Percentiles rank a stretch among this genome's conserved stretches.
Evolutionary conservation across 805 yeast species (phyloP).

Genomic region (Millerozyma acaciae): DNA sequence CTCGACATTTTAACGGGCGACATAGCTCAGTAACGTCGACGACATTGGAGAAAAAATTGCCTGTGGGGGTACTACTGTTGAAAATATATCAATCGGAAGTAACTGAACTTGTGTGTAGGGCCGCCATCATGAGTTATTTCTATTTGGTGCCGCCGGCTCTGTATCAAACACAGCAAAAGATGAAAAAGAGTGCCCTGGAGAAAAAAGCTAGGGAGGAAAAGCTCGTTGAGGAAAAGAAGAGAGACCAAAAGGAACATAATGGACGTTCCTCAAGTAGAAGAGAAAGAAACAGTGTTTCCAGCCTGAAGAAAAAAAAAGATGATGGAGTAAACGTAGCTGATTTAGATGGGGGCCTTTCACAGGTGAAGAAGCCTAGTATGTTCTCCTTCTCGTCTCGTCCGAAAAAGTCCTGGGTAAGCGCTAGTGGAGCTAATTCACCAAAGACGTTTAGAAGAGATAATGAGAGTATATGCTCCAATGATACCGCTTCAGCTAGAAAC

Average conservation of each 20-base stretch:
- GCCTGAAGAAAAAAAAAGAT: background rate
- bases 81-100: too few species aligned
- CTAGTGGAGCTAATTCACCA: too few species aligned
- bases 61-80: too few species aligned
- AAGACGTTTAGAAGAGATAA: too few species aligned
- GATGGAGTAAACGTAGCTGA: slow-evolving; percentile 7
- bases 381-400: background rate
- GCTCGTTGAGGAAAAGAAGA: slow-evolving; percentile 11
- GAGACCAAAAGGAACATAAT: slow-evolving; percentile 9
- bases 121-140: slow-evolving; percentile 11
- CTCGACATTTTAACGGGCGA: too few species aligned
- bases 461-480: too few species aligned
- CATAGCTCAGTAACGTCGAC: too few species aligned
- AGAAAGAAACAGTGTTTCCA: too few species aligned
- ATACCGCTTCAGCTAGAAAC: too few species aligned
- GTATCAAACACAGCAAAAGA: slow-evolving; percentile 39
- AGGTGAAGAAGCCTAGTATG: background rate
- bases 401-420: too few species aligned
- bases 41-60: too few species aligned
- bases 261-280: slow-evolving; percentile 1
- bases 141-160: slow-evolving; percentile 37
- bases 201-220: slow-evolving; percentile 5
- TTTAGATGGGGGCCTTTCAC: background rate
- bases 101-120: too few species aligned
- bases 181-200: slow-evolving; percentile 21